Conservation (phyloP, 106 monocot species). For the Platanthera guangdongensis region DNA sequence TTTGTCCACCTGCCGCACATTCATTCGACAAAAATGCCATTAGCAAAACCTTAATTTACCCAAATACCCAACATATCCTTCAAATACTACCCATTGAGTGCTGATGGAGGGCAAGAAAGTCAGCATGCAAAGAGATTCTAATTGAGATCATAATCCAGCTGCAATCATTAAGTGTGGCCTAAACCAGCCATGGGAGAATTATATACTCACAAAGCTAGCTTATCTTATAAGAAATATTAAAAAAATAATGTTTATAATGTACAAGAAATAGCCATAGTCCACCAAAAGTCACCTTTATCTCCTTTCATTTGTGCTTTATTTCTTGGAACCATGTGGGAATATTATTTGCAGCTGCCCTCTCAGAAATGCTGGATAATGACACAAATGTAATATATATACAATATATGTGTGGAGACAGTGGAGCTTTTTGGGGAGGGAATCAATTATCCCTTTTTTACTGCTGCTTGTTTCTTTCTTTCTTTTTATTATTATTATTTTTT, state of each 20-base stretch:
- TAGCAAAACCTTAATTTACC: too few relatives aligned
- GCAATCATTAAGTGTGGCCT: neutral
- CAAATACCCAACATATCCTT: neutral
- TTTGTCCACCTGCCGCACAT: too few relatives aligned
- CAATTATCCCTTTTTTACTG: neutral
- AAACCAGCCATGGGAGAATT: neutral
- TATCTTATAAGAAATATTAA: neutral
- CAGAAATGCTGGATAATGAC: neutral
- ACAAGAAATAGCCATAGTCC: neutral
- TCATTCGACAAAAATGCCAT: too few relatives aligned
- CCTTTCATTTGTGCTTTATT: neutral
- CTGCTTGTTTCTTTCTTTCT: too few relatives aligned
- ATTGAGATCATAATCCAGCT: neutral
- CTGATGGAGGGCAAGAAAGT: neutral
- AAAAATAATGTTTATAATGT: neutral
- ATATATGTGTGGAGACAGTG: neutral
- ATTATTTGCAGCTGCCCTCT: neutral
- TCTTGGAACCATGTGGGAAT: neutral
- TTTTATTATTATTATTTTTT: neutral
- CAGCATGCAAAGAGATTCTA: neutral
- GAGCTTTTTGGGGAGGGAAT: neutral
- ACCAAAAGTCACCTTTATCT: neutral
- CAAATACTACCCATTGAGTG: neutral
- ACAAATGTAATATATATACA: neutral
- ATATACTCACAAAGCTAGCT: neutral